Base-by-base conservation (phyloP, 129 eudicot species). In the Lonicera japonica region DNA sequence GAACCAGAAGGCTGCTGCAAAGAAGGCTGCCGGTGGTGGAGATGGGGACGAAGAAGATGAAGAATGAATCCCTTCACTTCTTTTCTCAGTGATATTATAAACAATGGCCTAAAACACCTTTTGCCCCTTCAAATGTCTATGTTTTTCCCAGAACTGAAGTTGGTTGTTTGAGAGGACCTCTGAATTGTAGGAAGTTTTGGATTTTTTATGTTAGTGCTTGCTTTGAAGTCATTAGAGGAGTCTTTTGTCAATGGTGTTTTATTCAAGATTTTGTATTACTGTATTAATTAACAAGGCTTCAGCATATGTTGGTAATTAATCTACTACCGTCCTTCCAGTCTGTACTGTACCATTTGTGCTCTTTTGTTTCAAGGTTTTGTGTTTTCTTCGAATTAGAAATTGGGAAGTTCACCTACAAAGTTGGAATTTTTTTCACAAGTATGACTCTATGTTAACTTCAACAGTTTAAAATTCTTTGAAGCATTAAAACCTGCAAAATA, bases 21-120 rank as follows among this genome's bases (percentile, higher is more conserved):
- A 86, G 95, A 87, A 87, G 77, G 85, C 90, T 13, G 61, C 87
- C 8, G 95, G 95, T 65, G 95, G 90, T 5, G 95, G 61, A 47
- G 87, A 70, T 21, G 95, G 80, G 17, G 95, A 82, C 60, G 95
- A 82, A 25, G 88, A 82, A 10, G 88, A 86, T 50, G 88, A 82
- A 65, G 78, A 76, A 78, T 74, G 50, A 14, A 10, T 10, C 13
- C 10, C 43, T n/a, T n/a, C n/a, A n/a, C n/a, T n/a, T n/a, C n/a
- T n/a, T n/a, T n/a, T n/a, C 16, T 43, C 50, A 8, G 1, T 14
- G 1, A 43, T 43, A 43, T 14, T 43, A 38, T 5, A 10, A 38
- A 38, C 43, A 5, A 38, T 38, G 6, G 43, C 43, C 10, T 38
- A 4, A 34, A 46, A 59, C n/a, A n/a, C n/a, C 21, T 64, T 47